These are phyloP conservation scores for Eucommia ulmoides DNA, from an alignment of 257 asterid species.

Conservation along the genomic window DNA sequence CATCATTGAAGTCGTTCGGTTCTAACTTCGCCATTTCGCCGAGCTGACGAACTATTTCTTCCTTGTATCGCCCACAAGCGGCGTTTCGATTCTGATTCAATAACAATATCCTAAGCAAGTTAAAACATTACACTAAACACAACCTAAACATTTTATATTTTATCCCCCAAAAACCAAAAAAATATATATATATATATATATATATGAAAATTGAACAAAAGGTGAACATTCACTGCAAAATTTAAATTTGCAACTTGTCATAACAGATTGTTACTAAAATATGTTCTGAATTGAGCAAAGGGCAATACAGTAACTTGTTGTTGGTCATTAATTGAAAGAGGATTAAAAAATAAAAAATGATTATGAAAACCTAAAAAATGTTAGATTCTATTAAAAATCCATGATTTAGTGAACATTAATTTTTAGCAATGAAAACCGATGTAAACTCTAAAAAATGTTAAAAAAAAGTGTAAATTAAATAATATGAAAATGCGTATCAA, in stretches of 20 bases:
- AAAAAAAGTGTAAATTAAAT: too few relatives aligned
- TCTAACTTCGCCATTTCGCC: constrained; percentile 57
- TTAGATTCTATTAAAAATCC: too few relatives aligned
- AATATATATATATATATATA: not conserved
- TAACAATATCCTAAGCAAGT: constrained; percentile 9
- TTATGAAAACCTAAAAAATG: too few relatives aligned
- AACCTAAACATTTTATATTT: too few relatives aligned
- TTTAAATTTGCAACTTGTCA: too few relatives aligned
- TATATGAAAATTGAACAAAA: not conserved
- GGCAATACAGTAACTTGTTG: not conserved
- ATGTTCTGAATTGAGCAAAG: not conserved
- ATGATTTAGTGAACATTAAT: too few relatives aligned
- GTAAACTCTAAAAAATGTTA: too few relatives aligned
- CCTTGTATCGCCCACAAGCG: constrained; percentile 70
- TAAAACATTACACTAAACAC: not conserved
- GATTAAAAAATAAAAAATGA: too few relatives aligned
- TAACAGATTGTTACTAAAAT: not conserved
- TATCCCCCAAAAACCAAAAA: not conserved
- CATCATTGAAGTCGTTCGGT: constrained; percentile 37
- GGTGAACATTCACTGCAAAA: too few relatives aligned
- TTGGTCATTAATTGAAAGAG: too few relatives aligned
- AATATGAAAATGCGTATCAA: too few relatives aligned
- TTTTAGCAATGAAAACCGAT: too few relatives aligned
- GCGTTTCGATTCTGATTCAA: constrained; percentile 77
- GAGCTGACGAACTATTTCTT: constrained; percentile 67